These are phyloP conservation scores for Coniophora puteana DNA, from an alignment of 1,284 basidiomycete species.

Conservation along the genomic window DNA sequence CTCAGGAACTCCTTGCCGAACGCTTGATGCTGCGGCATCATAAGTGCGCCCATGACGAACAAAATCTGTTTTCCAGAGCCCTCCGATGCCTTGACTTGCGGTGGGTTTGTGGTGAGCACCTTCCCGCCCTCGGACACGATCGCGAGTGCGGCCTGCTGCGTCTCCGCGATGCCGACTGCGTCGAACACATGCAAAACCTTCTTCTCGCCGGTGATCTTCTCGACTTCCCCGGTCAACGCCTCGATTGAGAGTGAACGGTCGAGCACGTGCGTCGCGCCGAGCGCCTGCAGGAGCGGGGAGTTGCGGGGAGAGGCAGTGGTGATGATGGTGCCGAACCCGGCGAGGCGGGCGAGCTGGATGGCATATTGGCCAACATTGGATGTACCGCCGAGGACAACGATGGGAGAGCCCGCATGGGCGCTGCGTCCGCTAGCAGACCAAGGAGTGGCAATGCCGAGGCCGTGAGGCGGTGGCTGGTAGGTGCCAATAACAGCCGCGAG, in stretches of 20 bases:
- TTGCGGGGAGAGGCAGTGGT: constrained; percentile 13
- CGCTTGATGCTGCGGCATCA: too few species aligned
- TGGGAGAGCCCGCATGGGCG: constrained; percentile 23
- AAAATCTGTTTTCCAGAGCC: background rate
- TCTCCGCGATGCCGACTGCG: background rate
- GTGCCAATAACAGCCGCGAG: constrained; percentile 20
- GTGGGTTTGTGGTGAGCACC: background rate
- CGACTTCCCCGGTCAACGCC: background rate
- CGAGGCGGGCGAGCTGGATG: constrained; percentile 16
- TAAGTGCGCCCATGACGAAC: background rate
- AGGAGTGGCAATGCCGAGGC: constrained; percentile 3
- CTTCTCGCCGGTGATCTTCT: background rate
- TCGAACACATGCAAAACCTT: background rate
- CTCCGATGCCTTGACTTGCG: background rate
- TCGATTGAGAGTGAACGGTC: constrained; percentile 3
- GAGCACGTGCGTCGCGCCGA: constrained; percentile 13
- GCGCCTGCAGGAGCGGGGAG: constrained; percentile 7
- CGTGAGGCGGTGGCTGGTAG: constrained; percentile 6
- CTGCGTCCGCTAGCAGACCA: constrained; percentile 13
- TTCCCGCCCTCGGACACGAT: constrained; percentile 2
- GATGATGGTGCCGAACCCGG: constrained; percentile 15
- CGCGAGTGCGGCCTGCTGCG: background rate
- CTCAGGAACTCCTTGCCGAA: too few species aligned
- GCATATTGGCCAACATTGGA: constrained; percentile 29
- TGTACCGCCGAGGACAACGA: constrained; percentile 33